A percentile compares a stretch with the other conserved stretches of the same genome.
phyloP scores from a whole-genome alignment of 352 stramenopile genomes.

The Pythium oligandrum region DNA sequence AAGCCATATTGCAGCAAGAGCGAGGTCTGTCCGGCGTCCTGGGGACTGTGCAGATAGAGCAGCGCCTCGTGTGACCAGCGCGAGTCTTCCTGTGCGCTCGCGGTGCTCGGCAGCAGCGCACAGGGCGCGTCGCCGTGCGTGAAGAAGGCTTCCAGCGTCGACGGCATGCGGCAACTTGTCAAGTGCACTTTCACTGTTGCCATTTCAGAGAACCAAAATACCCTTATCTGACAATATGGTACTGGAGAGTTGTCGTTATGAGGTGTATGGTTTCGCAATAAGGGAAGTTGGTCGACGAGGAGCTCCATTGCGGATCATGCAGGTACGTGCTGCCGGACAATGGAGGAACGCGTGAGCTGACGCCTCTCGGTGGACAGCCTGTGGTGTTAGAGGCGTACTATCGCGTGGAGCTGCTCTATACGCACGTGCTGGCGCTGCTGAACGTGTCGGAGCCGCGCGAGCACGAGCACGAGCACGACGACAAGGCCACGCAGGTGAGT shows the following conservation, averaged over 20 bases:
- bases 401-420: conserved; percentile 28
- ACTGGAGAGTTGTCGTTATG: background rate
- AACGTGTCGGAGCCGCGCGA: conserved; percentile 9
- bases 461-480: conserved; percentile 4
- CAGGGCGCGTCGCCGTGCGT: conserved; percentile 35
- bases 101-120: conserved; percentile 1
- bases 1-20: conserved; percentile 65
- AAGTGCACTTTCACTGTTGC: background rate
- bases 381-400: conserved; percentile 23
- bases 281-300: too few species aligned
- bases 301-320: too few species aligned
- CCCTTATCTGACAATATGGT: background rate
- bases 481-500: conserved; percentile 10
- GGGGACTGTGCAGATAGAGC: conserved; percentile 42
- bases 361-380: background rate
- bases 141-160: conserved; percentile 59
- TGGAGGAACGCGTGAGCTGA: background rate
- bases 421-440: conserved; percentile 24
- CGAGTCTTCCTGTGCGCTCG: background rate
- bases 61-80: conserved; percentile 6
- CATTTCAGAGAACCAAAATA: background rate
- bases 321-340: too few species aligned
- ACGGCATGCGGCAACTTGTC: conserved; percentile 8
- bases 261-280: too few species aligned
- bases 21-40: conserved; percentile 42